Percentiles rank a stretch among this genome's conserved stretches.
These are phyloP conservation scores for Stipa capillata DNA, from an alignment of 176 grass and related monocot genomes.

Conservation along the genomic window DNA sequence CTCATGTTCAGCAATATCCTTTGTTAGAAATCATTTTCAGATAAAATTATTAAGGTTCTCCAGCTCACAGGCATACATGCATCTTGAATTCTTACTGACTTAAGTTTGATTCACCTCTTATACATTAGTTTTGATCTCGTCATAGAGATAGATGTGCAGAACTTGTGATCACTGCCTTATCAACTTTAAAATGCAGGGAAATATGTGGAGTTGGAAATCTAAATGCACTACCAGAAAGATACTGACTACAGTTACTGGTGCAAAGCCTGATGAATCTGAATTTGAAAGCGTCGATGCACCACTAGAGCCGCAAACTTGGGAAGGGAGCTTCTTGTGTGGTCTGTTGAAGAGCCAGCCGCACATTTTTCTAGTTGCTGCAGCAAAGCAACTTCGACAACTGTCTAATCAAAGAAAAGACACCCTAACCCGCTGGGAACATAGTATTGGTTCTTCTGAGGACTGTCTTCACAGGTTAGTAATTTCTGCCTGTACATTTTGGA, in stretches of 20 bases:
- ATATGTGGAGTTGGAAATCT: constrained; percentile 13
- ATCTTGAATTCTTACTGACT: not conserved
- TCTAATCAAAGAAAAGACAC: constrained; percentile 48
- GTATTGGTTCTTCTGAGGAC: constrained; percentile 46
- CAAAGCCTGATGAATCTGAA: constrained; percentile 35
- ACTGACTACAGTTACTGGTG: constrained; percentile 23
- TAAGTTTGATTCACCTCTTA: not conserved
- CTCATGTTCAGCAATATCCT: not conserved
- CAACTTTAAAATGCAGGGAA: constrained; percentile 30
- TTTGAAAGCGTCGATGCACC: constrained; percentile 50
- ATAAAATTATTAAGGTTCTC: not conserved
- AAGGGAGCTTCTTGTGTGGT: constrained; percentile 59
- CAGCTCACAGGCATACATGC: not conserved
- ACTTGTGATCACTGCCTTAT: not conserved
- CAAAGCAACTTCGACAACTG: constrained; percentile 47
- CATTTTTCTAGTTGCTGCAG: constrained; percentile 36
- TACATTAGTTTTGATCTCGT: not conserved
- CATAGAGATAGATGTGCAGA: not conserved
- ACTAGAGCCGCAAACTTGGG: constrained; percentile 50
- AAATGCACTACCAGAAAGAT: constrained; percentile 11
- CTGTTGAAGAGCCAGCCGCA: constrained; percentile 53
- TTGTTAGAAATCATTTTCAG: not conserved
- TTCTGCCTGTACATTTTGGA: not conserved
- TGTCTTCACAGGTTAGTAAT: constrained; percentile 52
- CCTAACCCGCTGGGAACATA: constrained; percentile 42